Evolutionary conservation across 2,329 filamentous ascomycete species (phyloP), one percentile per base, ranked within the genome.

Genomic region (Purpureocillium lavendulum): DNA sequence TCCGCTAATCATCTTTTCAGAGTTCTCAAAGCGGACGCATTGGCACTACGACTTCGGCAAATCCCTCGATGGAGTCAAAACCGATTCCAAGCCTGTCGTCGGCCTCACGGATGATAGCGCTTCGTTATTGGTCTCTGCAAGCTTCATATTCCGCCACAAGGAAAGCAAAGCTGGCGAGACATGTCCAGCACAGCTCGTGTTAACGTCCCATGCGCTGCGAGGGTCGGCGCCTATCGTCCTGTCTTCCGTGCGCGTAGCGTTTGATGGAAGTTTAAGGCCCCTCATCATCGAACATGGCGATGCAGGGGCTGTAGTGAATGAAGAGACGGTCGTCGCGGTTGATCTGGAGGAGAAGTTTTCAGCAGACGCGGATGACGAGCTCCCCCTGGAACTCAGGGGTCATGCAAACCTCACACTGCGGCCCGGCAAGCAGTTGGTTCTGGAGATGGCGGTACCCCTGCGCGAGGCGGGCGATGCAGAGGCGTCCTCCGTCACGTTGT

Each of bases 381-480:
- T 59, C n/a, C 51, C 58, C 3, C 49, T 54, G 7, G 47, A 68
- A 35, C 63, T 81, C 39, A 58, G 62, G 30, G 83, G 83, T 1
- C 53, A 62, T 10, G 72, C 75, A 8, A 70, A 89, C 56, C 61
- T 96, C 40, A 77, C 70, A 0, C 61, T 96, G 33, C 59, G 62
- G 10, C 75, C 87, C 12, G 80, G 79, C 1, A 75, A 84, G 44
- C 83, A 72, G 8, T 78, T 75, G 39, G 75, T 89, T 1, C 82
- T 85, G 45, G 77, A 84, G 49, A 71, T 95, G 50, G 74, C 72
- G 8, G 75, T 87, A 42, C 76, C 82, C 2, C 72, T 95, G 13
- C 79, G 87, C 42, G 89, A 96, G 60, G 78, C 88, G 3, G 88
- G 87, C n/a, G 76, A 86, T 40, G 80, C 83, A 1, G 77, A 72